Conservation (phyloP, 768 basidiomycete genomes). For the Pleurotus citrinopileatus region DNA sequence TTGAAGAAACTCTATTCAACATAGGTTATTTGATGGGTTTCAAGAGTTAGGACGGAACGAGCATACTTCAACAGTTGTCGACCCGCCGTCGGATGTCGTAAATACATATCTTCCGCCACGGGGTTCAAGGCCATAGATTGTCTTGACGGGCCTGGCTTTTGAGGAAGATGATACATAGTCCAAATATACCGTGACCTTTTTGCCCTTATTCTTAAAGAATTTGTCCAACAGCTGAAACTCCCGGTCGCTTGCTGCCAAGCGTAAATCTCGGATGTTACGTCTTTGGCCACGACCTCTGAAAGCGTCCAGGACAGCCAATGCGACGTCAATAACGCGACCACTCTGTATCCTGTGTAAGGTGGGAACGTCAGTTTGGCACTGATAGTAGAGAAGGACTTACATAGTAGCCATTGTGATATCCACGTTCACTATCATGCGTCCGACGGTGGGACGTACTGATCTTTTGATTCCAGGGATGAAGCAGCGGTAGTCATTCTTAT, state of each 20-base stretch:
- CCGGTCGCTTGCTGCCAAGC: slow-evolving; percentile 15
- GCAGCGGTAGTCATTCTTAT: neutral
- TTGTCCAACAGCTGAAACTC: slow-evolving; percentile 30
- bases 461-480: slow-evolving; percentile 19
- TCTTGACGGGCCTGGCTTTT: slow-evolving; percentile 21
- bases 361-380: neutral
- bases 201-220: slow-evolving; percentile 36
- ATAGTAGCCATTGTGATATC: slow-evolving; percentile 45
- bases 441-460: slow-evolving; percentile 42
- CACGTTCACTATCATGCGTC: slow-evolving; percentile 40
- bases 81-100: slow-evolving; percentile 26
- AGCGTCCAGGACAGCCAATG: slow-evolving; percentile 24
- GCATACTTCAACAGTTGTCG: slow-evolving; percentile 40
- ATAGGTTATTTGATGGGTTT: too few relatives aligned
- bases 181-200: too few relatives aligned
- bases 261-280: slow-evolving; percentile 27
- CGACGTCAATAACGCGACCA: slow-evolving; percentile 29
- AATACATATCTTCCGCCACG: slow-evolving; percentile 39
- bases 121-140: slow-evolving; percentile 32
- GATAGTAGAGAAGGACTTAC: slow-evolving; percentile 26
- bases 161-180: slow-evolving; percentile 1
- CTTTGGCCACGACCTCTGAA: too few relatives aligned
- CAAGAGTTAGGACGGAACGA: neutral
- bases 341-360: slow-evolving; percentile 22
- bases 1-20: slow-evolving; percentile 48